Percentiles rank a stretch among this genome's conserved stretches.
Conservation (phyloP, 179 eudicot species). For the Beta lomatogona region DNA sequence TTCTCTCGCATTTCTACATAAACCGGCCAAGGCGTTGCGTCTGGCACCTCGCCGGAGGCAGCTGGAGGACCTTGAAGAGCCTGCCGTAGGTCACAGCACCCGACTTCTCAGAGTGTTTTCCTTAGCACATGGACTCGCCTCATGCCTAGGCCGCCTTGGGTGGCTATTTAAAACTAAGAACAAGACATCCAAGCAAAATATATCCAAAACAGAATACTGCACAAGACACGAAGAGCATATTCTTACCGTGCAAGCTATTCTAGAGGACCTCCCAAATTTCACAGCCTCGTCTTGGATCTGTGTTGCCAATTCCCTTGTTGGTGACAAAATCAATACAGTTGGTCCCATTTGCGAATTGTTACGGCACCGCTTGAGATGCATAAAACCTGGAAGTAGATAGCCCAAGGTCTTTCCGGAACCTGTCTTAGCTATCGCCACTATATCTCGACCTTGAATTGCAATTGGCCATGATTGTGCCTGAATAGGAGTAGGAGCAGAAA, state of each 20-base stretch:
- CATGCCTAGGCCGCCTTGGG: too few relatives aligned
- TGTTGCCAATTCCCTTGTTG: constrained; percentile 95
- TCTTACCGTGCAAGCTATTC: constrained; percentile 78
- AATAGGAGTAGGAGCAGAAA: constrained; percentile 93
- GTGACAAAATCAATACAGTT: constrained; percentile 85
- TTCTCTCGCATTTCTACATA: too few relatives aligned
- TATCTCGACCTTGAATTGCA: constrained; percentile 85
- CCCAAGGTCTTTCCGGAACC: constrained; percentile 99
- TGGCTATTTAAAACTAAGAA: background rate
- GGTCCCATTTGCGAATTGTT: constrained; percentile 85
- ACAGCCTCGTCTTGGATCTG: constrained; percentile 96
- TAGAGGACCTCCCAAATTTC: constrained; percentile 85
- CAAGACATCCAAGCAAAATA: background rate
- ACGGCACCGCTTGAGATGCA: constrained; percentile 63
- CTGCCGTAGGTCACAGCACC: too few relatives aligned
- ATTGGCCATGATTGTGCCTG: constrained; percentile 99
- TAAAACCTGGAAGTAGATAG: constrained; percentile 85
- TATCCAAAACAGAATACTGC: background rate
- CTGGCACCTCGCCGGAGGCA: too few relatives aligned
- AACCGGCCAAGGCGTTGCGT: too few relatives aligned
- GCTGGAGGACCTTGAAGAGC: too few relatives aligned
- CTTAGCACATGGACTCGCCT: too few relatives aligned
- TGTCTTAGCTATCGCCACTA: constrained; percentile 98
- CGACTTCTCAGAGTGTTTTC: too few relatives aligned
- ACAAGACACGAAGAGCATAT: constrained; percentile 1